These are phyloP conservation scores for Metarhizium robertsii DNA, from an alignment of 2,329 filamentous ascomycete genomes.

Conservation along the genomic window DNA sequence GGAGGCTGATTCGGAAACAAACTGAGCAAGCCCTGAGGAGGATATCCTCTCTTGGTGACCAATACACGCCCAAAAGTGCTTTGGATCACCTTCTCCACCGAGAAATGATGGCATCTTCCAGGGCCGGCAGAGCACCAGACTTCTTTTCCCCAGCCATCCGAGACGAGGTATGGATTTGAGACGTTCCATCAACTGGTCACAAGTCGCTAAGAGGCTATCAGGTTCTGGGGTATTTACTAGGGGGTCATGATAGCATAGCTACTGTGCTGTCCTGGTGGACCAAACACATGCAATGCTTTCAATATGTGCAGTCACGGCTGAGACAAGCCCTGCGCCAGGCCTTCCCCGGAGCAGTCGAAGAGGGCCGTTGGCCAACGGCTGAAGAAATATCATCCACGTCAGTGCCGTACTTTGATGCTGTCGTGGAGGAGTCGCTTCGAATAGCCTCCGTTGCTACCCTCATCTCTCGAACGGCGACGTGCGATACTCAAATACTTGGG, in stretches of 20 bases:
- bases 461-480: constrained; percentile 18
- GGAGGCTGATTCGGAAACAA: constrained; percentile 13
- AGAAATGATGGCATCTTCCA: constrained; percentile 21
- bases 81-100: constrained; percentile 25
- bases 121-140: constrained; percentile 18
- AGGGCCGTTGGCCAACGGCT: constrained; percentile 17
- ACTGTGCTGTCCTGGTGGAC: constrained; percentile 20
- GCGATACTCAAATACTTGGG: constrained; percentile 25
- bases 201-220: not conserved
- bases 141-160: constrained; percentile 23
- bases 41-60: constrained; percentile 6
- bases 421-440: constrained; percentile 27
- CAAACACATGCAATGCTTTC: constrained; percentile 17
- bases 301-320: constrained; percentile 15
- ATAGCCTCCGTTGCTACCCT: constrained; percentile 19
- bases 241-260: constrained; percentile 20
- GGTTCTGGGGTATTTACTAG: constrained; percentile 20
- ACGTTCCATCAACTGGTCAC: not conserved
- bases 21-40: constrained; percentile 12
- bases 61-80: constrained; percentile 11
- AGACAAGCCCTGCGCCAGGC: constrained; percentile 15
- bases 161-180: constrained; percentile 21
- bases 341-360: constrained; percentile 10
- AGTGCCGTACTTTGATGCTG: constrained; percentile 27
- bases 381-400: constrained; percentile 18